Evolutionary conservation across 805 yeast genomes (phyloP).

Genomic region (Nakazawaea ernobii): DNA sequence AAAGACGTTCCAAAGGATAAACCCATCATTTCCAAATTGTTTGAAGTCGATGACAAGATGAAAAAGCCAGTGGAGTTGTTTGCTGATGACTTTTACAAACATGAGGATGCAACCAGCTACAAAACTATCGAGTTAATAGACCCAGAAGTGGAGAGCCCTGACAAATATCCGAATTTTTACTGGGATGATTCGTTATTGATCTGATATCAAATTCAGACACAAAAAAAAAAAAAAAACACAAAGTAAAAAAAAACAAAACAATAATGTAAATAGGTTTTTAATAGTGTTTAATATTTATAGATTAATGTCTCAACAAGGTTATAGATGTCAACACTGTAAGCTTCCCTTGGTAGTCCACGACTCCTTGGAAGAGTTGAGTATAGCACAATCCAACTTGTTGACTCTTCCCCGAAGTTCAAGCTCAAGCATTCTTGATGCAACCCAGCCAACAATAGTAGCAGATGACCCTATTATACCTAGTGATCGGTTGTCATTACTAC

Average conservation of each 20-base stretch:
- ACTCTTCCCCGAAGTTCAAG: conserved; percentile 27
- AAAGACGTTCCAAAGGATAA: conserved; percentile 15
- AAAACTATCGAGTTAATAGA: conserved; percentile 2
- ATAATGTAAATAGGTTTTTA: conserved; percentile 1
- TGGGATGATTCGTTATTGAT: conserved; percentile 14
- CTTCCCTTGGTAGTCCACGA: conserved; percentile 52
- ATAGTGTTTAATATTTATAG: not conserved
- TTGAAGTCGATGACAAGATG: conserved; percentile 14
- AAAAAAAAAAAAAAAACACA: not conserved
- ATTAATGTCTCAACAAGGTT: conserved; percentile 10
- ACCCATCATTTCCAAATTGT: conserved; percentile 18
- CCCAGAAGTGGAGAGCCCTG: conserved; percentile 12
- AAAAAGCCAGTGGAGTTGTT: conserved; percentile 12
- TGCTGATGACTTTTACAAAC: conserved; percentile 13
- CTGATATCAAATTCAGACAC: not conserved
- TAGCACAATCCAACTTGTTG: conserved; percentile 51
- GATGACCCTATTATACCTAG: conserved; percentile 21
- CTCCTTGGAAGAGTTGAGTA: conserved; percentile 44
- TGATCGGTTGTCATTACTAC: conserved; percentile 14
- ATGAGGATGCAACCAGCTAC: not conserved
- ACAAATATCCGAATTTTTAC: conserved; percentile 19
- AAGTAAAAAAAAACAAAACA: not conserved
- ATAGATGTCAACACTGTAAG: conserved; percentile 57
- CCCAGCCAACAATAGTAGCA: conserved; percentile 11
- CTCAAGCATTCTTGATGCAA: conserved; percentile 10